These are phyloP conservation scores for Umbelopsis vinacea DNA, from an alignment of 192 early-diverging fungal genomes.

Conservation along the genomic window DNA sequence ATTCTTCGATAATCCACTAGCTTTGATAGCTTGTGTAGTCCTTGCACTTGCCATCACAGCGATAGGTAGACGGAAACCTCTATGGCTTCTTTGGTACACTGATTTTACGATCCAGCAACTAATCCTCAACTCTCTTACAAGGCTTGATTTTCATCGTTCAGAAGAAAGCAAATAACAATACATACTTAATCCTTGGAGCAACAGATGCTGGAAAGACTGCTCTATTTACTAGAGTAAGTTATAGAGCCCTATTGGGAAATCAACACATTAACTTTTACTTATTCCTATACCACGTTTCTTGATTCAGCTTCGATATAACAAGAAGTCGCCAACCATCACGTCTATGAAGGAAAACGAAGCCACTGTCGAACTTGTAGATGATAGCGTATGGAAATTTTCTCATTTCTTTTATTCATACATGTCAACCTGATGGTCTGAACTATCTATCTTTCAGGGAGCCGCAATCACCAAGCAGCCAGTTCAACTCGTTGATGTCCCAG, in stretches of 20 bases:
- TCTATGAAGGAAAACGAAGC: slow-evolving; percentile 79
- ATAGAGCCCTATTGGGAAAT: neutral
- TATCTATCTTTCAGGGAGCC: neutral
- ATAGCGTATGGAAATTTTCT: slow-evolving; percentile 7
- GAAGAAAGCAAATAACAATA: slow-evolving; percentile 31
- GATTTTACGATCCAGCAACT: too few species aligned
- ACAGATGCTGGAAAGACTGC: slow-evolving; percentile 41
- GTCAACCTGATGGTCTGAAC: neutral
- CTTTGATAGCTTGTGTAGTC: neutral
- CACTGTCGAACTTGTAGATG: slow-evolving; percentile 38
- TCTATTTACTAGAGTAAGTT: slow-evolving; percentile 34
- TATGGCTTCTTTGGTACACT: neutral
- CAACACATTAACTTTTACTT: neutral
- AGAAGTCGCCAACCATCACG: slow-evolving; percentile 56
- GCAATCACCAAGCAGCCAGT: slow-evolving; percentile 41
- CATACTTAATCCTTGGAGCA: slow-evolving; percentile 34
- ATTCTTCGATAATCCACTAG: slow-evolving; percentile 13
- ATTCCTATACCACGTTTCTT: neutral
- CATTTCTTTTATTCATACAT: neutral
- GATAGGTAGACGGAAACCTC: neutral
- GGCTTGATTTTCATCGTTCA: slow-evolving; percentile 13
- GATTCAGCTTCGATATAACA: slow-evolving; percentile 54
- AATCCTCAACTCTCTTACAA: neutral
- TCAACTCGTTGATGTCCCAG: slow-evolving; percentile 83
- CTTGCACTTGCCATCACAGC: neutral